These are phyloP conservation scores for Syncephalastrum racemosum DNA, from an alignment of 371 early-diverging fungal species.

Conservation along the genomic window DNA sequence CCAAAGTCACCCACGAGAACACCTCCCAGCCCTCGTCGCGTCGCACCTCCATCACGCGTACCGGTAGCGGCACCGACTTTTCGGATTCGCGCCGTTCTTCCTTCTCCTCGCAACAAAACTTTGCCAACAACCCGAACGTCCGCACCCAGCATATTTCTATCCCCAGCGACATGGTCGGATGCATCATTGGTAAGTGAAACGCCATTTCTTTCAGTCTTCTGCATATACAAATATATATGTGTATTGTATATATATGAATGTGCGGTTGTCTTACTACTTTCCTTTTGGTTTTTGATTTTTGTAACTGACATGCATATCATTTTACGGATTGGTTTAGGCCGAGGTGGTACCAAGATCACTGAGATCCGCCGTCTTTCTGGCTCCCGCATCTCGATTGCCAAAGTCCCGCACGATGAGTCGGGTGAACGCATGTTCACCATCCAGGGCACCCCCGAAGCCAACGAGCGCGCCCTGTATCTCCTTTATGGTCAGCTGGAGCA, in stretches of 20 bases:
- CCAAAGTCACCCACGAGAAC: constrained; percentile 24
- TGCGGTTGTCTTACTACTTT: too few relatives aligned
- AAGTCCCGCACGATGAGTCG: constrained; percentile 61
- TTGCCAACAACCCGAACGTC: constrained; percentile 35
- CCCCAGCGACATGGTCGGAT: constrained; percentile 92
- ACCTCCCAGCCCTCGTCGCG: constrained; percentile 23
- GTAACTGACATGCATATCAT: background rate
- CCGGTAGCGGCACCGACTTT: constrained; percentile 52
- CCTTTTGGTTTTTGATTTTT: too few relatives aligned
- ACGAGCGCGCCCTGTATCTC: constrained; percentile 80
- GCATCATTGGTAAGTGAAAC: constrained; percentile 75
- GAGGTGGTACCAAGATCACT: constrained; percentile 82
- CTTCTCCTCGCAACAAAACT: constrained; percentile 14
- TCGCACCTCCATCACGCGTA: constrained; percentile 56
- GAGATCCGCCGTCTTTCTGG: constrained; percentile 84
- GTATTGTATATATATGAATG: too few relatives aligned
- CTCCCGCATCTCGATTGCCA: constrained; percentile 78
- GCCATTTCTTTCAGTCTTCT: background rate
- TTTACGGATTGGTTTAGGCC: constrained; percentile 21
- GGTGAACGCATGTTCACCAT: constrained; percentile 84
- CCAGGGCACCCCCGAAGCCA: constrained; percentile 76
- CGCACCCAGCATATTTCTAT: constrained; percentile 85
- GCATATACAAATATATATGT: too few relatives aligned
- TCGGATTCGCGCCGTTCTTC: constrained; percentile 35
- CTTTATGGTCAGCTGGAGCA: constrained; percentile 81